phyloP scores from a whole-genome alignment of 441 rosid genomes.

The Erysimum cheiri region DNA sequence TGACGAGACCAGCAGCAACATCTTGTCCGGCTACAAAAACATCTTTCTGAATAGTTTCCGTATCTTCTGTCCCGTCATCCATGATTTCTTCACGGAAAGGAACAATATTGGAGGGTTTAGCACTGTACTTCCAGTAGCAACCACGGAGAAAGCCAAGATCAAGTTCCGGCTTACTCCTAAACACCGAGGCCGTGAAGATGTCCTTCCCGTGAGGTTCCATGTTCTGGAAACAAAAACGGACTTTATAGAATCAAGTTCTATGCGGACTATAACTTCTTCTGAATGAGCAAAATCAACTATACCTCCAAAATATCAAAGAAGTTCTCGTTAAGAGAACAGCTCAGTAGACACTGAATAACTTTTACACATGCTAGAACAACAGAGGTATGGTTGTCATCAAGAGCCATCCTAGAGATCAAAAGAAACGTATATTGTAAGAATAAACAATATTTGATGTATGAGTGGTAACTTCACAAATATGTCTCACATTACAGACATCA shows the following conservation, averaged over 20 bases:
- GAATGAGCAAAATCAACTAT: slow-evolving; percentile 33
- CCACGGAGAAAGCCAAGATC: slow-evolving; percentile 81
- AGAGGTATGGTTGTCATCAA: slow-evolving; percentile 87
- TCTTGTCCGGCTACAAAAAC: slow-evolving; percentile 87
- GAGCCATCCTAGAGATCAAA: slow-evolving; percentile 66
- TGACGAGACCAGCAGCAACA: slow-evolving; percentile 87
- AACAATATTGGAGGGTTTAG: slow-evolving; percentile 80
- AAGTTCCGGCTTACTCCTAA: slow-evolving; percentile 81
- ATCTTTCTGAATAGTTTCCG: slow-evolving; percentile 84
- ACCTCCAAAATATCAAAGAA: slow-evolving; percentile 81
- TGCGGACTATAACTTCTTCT: slow-evolving; percentile 15
- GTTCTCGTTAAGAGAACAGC: slow-evolving; percentile 71
- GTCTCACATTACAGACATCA: slow-evolving; percentile 18
- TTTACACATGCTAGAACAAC: slow-evolving; percentile 80
- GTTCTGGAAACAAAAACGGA: slow-evolving; percentile 54
- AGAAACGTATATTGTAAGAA: slow-evolving; percentile 3
- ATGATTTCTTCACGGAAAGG: slow-evolving; percentile 50
- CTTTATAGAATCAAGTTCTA: slow-evolving; percentile 17
- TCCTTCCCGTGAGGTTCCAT: slow-evolving; percentile 48
- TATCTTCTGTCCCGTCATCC: slow-evolving; percentile 66
- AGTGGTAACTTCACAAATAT: slow-evolving; percentile 21
- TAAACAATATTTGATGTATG: slow-evolving; percentile 9
- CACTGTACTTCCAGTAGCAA: slow-evolving; percentile 93
- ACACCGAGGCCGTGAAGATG: slow-evolving; percentile 75
- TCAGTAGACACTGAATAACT: slow-evolving; percentile 69